Evolutionary conservation across 495 filamentous ascomycete species (phyloP).

Genomic region (Thermothielavioides terrestris): DNA sequence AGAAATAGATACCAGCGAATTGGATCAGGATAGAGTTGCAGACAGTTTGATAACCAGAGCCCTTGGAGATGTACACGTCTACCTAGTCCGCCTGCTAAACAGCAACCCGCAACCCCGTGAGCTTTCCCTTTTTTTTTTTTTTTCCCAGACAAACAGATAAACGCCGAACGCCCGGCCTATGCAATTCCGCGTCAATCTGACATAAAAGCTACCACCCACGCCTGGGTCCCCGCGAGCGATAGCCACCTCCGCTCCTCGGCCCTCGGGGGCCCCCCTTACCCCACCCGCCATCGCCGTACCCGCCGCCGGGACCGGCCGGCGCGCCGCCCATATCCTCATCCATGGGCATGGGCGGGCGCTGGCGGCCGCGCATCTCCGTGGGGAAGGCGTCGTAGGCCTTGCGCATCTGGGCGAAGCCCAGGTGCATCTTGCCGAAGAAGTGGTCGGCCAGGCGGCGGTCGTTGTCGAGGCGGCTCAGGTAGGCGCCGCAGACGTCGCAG

Average conservation of each 20-base stretch:
- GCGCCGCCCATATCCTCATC: conserved; percentile 37
- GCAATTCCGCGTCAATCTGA: too few relatives aligned
- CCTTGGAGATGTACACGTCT: too few relatives aligned
- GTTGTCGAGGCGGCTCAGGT: conserved; percentile 84
- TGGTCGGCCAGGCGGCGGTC: conserved; percentile 90
- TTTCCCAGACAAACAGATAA: neutral
- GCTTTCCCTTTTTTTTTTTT: neutral
- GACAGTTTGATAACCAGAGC: too few relatives aligned
- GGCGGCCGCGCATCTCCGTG: conserved; percentile 60
- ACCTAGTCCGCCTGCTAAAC: neutral
- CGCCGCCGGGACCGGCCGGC: conserved; percentile 44
- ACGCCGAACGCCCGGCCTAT: conserved; percentile 10
- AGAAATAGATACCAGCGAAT: too few relatives aligned
- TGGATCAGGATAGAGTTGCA: too few relatives aligned
- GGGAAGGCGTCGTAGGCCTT: conserved; percentile 79
- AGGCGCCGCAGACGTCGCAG: conserved; percentile 92
- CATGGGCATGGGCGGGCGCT: conserved; percentile 51
- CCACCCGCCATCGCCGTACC: conserved; percentile 43
- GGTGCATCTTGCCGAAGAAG: conserved; percentile 99
- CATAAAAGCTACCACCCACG: conserved; percentile 29
- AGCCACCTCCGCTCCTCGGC: conserved; percentile 39
- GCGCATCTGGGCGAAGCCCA: conserved; percentile 96
- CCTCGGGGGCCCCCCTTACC: conserved; percentile 39
- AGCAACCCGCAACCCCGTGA: neutral
- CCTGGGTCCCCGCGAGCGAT: conserved; percentile 30